These are phyloP conservation scores for Vachellia pachyceras DNA, from an alignment of 306 rosid genomes.

Conservation along the genomic window DNA sequence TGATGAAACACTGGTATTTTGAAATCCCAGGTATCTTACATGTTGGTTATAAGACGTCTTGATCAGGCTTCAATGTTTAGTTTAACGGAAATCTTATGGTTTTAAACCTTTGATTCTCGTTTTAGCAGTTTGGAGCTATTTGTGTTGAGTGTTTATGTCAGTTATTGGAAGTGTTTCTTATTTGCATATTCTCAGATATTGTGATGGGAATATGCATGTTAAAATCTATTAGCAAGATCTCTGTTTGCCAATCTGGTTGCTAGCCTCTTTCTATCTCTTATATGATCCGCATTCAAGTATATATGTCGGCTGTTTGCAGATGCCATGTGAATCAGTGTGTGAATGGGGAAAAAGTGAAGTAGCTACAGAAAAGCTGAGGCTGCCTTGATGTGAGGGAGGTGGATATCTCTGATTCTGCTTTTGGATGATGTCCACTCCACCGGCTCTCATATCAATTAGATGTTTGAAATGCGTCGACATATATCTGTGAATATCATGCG, in stretches of 20 bases:
- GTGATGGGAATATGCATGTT: not conserved
- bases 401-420: conserved; percentile 22
- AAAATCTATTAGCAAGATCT: not conserved
- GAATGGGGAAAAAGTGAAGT: conserved; percentile 25
- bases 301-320: conserved; percentile 50
- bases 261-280: not conserved
- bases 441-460: conserved; percentile 33
- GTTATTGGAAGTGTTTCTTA: not conserved
- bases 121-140: not conserved
- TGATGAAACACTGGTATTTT: not conserved
- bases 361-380: conserved; percentile 32
- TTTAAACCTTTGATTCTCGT: not conserved
- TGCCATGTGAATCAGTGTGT: conserved; percentile 33
- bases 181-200: not conserved
- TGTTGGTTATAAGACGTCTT: not conserved
- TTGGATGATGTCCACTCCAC: conserved; percentile 24
- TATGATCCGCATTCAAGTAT: not conserved
- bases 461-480: conserved; percentile 53
- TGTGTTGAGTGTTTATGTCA: not conserved
- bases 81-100: not conserved
- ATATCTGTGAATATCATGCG: conserved; percentile 44
- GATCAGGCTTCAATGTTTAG: not conserved
- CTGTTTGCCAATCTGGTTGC: not conserved
- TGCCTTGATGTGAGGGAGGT: conserved; percentile 19
- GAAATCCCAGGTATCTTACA: not conserved